Evolutionary conservation across 108 stramenopile species (phyloP).

Genomic region (Nitzschia sp.): DNA sequence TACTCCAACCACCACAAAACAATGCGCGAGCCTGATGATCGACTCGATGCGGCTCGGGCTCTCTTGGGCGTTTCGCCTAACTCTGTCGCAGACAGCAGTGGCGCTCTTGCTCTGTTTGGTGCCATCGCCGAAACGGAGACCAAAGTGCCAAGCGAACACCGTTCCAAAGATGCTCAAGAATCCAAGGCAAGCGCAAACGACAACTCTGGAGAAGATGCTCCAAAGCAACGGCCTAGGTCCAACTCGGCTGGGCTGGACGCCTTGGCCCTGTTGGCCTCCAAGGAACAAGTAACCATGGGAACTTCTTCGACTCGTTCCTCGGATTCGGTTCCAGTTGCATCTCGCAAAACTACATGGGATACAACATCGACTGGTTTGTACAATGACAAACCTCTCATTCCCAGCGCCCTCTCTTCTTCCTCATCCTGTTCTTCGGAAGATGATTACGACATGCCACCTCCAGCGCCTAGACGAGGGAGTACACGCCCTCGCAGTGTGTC

Average conservation of each 20-base stretch:
- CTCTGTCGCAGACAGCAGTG: slow-evolving; percentile 24
- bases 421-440: slow-evolving; percentile 55
- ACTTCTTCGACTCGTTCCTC: slow-evolving; percentile 1
- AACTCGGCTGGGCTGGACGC: slow-evolving; percentile 51
- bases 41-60: slow-evolving; percentile 46
- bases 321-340: neutral
- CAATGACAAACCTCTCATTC: neutral
- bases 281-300: slow-evolving; percentile 29
- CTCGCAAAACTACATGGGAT: neutral
- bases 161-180: neutral
- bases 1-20: slow-evolving; percentile 19
- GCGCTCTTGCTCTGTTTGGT: slow-evolving; percentile 6
- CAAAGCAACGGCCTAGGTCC: slow-evolving; percentile 6
- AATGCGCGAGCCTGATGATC: slow-evolving; percentile 21
- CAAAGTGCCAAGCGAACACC: neutral
- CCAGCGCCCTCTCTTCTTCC: slow-evolving; percentile 5
- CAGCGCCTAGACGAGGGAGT: slow-evolving; percentile 42
- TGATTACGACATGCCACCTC: slow-evolving; percentile 69
- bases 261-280: slow-evolving; percentile 47
- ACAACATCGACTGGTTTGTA: neutral
- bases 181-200: neutral
- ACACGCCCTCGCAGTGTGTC: slow-evolving; percentile 67
- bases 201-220: neutral
- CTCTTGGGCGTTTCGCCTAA: slow-evolving; percentile 42
- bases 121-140: neutral